Evolutionary conservation across 2,329 filamentous ascomycete species (phyloP).

Genomic region (Blastomyces silverae): DNA sequence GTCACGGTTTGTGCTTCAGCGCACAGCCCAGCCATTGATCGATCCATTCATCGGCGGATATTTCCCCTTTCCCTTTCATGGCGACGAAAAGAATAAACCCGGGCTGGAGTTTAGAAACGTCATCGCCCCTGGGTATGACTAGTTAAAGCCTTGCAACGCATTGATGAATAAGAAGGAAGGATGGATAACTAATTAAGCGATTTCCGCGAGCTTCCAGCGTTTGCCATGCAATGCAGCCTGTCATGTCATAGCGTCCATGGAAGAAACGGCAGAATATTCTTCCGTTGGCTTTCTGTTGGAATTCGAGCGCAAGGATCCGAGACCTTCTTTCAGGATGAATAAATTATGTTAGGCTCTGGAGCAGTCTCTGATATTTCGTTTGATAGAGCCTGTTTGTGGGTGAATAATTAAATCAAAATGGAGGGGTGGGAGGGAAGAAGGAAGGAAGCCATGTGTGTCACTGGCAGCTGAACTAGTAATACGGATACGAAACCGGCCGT

Average conservation of each 20-base stretch:
- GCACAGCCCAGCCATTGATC: neutral
- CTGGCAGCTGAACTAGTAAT: neutral
- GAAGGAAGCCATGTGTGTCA: neutral
- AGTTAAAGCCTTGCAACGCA: too few species aligned
- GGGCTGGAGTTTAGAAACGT: neutral
- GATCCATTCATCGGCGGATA: neutral
- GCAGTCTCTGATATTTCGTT: slow-evolving; percentile 3
- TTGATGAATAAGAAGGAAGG: too few species aligned
- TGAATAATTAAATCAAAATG: too few species aligned
- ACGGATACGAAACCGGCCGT: slow-evolving; percentile 1
- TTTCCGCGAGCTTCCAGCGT: neutral
- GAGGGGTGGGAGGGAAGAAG: neutral
- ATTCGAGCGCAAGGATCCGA: neutral
- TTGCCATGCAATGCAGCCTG: neutral
- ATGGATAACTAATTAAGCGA: neutral
- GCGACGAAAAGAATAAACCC: neutral
- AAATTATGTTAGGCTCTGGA: neutral
- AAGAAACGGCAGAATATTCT: too few species aligned
- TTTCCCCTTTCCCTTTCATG: neutral
- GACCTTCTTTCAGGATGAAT: neutral
- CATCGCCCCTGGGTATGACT: neutral
- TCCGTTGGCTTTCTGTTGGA: neutral
- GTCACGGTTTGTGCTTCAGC: neutral
- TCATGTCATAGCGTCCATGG: neutral
- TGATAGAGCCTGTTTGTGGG: neutral